Percentiles rank a stretch among this genome's conserved stretches.
Evolutionary conservation across 1,284 basidiomycete species (phyloP).

Genomic region (Pascua sp.): DNA sequence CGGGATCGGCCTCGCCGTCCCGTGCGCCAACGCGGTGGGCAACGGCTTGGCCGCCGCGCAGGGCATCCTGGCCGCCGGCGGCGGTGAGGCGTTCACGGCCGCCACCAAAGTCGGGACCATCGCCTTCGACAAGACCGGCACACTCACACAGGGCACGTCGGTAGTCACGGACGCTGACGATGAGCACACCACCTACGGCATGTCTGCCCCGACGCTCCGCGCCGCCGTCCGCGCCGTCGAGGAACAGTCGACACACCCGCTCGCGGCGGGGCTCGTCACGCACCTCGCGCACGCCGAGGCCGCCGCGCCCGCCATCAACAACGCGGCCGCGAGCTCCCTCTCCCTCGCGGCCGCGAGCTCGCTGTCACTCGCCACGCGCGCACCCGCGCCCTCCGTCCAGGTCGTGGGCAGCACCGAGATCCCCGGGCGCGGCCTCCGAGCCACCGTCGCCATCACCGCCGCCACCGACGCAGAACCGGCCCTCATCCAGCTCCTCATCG

Average conservation of each 20-base stretch:
- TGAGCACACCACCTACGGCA: conserved; percentile 31
- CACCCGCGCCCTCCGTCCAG: conserved; percentile 50
- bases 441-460: conserved; percentile 56
- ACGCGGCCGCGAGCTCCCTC: conserved; percentile 69
- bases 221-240: conserved; percentile 66
- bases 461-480: conserved; percentile 62
- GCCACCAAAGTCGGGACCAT: conserved; percentile 76
- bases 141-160: conserved; percentile 84
- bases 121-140: conserved; percentile 96
- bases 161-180: conserved; percentile 34
- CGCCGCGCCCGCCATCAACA: conserved; percentile 45
- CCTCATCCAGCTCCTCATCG: conserved; percentile 58
- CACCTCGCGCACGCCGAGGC: conserved; percentile 65
- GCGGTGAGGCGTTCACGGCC: conserved; percentile 84
- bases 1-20: conserved; percentile 91
- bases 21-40: conserved; percentile 99
- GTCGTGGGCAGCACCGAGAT: conserved; percentile 72
- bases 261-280: conserved; percentile 83
- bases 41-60: conserved; percentile 96
- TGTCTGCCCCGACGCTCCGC: conserved; percentile 16
- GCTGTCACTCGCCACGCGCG: conserved; percentile 59
- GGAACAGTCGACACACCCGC: conserved; percentile 87
- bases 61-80: conserved; percentile 97
- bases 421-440: conserved; percentile 83
- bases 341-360: conserved; percentile 84